Base-by-base conservation (phyloP, 768 basidiomycete genomes). In the Megacollybia marginata region DNA sequence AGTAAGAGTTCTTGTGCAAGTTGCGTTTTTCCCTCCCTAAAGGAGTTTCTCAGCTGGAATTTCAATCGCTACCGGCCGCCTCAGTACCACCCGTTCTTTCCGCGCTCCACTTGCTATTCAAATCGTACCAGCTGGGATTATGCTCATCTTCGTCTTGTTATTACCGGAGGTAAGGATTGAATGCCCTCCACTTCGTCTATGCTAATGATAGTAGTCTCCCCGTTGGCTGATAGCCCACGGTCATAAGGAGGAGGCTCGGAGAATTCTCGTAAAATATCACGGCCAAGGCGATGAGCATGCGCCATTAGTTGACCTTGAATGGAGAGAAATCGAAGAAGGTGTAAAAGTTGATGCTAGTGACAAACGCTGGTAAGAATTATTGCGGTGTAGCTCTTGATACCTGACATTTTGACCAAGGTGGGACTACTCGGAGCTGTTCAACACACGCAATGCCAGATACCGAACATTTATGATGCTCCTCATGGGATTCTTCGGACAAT, bases 181-280 rank as follows among this genome's bases (percentile, higher is more conserved):
- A 18, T 40, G 38, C 38, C 38, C 18, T 8, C 18, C 4, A 40
- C 18, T 2, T 40, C 8, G 38, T 40, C 4, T 40, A 18, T 28
- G 18, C 20, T 31, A 23, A 31, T 10, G 5, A 6, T 9, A 23
- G 19, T 47, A 75, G 70, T 76, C 74, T 35, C 79, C 79, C 44
- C 71, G 78, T 33, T 82, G 79, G 78, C 62, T 79, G 31, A 65
- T 78, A 36, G 68, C 74, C 4, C 69, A 72, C 38, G 75, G 75
- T 13, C 67, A 71, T 7, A 70, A 72, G 32, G 73, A 73, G 9
- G 73, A 78, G 48, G 78, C 78, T 12, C 66, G n/a, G n/a, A 23
- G n/a, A 19, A 31, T 44, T 9, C 28, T 44, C 13, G 28, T 23
- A 3, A 44, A 44, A 48, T 80, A 76, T 57, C 80, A 82, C 54